Evolutionary conservation across 2,329 filamentous ascomycete genomes (phyloP).

Genomic region (Xylariales sp.): DNA sequence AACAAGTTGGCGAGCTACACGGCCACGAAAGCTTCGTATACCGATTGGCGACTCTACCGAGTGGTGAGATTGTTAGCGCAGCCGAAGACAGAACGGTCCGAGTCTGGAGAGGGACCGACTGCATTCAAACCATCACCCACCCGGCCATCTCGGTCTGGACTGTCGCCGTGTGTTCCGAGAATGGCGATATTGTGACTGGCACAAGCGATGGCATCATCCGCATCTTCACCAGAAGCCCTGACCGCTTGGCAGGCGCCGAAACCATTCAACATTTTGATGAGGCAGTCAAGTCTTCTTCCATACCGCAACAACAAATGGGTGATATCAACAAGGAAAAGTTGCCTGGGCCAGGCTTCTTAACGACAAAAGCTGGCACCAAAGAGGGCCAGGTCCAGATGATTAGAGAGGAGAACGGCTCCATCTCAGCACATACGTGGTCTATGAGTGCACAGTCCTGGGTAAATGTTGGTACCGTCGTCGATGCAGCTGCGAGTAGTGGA

Average conservation of each 20-base stretch:
- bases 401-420: slow-evolving; percentile 70
- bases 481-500: slow-evolving; percentile 77
- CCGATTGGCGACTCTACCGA: slow-evolving; percentile 69
- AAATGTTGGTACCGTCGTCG: slow-evolving; percentile 90
- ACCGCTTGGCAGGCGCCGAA: slow-evolving; percentile 65
- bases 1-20: slow-evolving; percentile 69
- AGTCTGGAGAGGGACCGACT: slow-evolving; percentile 78
- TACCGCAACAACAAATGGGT: slow-evolving; percentile 79
- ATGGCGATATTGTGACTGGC: slow-evolving; percentile 88
- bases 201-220: slow-evolving; percentile 84
- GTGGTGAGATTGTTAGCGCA: slow-evolving; percentile 83
- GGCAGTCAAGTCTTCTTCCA: slow-evolving; percentile 75
- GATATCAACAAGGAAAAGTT: slow-evolving; percentile 88
- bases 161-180: slow-evolving; percentile 76
- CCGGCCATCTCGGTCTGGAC: slow-evolving; percentile 96
- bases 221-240: slow-evolving; percentile 70
- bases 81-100: slow-evolving; percentile 92
- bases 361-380: slow-evolving; percentile 80
- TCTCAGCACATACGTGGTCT: slow-evolving; percentile 90
- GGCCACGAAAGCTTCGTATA: slow-evolving; percentile 97
- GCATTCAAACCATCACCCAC: slow-evolving; percentile 92
- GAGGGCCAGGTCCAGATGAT: slow-evolving; percentile 96
- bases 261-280: slow-evolving; percentile 73
- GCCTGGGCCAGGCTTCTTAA: slow-evolving; percentile 81
- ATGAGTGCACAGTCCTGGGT: slow-evolving; percentile 68